Base-by-base conservation (phyloP, 352 stramenopile genomes). In the Phytophthora pistaciae region DNA sequence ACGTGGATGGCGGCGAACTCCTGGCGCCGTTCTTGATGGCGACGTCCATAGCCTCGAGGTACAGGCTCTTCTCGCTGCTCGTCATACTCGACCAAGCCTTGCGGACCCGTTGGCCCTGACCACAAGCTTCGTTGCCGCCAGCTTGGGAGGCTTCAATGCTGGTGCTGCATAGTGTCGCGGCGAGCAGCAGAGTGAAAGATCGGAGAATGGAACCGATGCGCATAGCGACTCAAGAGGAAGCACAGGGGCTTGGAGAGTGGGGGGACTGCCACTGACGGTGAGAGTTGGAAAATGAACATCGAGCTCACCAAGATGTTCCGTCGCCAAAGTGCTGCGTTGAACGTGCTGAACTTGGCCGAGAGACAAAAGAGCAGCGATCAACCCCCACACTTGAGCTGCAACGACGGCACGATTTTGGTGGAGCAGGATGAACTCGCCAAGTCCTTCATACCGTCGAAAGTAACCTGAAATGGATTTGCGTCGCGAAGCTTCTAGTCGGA, bases 1-100 rank as follows among this genome's bases (percentile, higher is more conserved):
- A 82, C 59, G 38, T 86, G 74, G 49, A 88, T 78, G 46, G 72
- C 78, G 0, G 79, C 69, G 42, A 90, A 82, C 33, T 83, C 66
- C 55, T 81, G 11, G 70, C 75, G 44, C 82, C 82, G 50, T 66
- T 75, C 46, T 84, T 62, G 63, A 88, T 70, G 5, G 75, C 79
- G 14, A 68, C 54, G 3, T 62, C 44, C 27, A 86, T 44, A 18
- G 82, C 82, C 55, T 90, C 75, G 9, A 87, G 66, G 60, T 88
- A 90, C 21, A 87, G 72, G 25, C 56, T 57, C 20, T 90, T 77
- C 54, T 87, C 82, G 8, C 70, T 68, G 11, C 25, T 48, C 5
- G 56, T 70, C 21, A 90, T 60, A 52, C 61, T 65, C 0, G 69
- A 75, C 82, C 82, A 90, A 2, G 77, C 62, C 27, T 83, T 82